phyloP scores from a whole-genome alignment of 2,329 filamentous ascomycete genomes.

The Endoconidiophora polonica region DNA sequence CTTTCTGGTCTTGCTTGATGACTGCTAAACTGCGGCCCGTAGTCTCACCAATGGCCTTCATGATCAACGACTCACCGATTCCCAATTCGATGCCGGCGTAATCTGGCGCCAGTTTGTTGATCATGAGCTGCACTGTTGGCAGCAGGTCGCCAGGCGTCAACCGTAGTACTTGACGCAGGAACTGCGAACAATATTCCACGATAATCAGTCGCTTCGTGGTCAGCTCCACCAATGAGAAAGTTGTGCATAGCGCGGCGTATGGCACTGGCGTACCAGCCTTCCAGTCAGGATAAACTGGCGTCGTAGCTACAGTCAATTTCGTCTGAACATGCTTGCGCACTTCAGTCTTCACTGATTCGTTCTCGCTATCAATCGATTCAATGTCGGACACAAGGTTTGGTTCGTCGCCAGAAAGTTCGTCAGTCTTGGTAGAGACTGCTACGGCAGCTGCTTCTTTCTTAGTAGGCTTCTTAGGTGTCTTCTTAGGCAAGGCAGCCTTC shows the following conservation, averaged over 20 bases:
- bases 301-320: conserved; percentile 46
- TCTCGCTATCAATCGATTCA: conserved; percentile 32
- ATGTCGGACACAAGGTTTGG: neutral
- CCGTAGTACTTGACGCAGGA: conserved; percentile 84
- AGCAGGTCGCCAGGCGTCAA: conserved; percentile 78
- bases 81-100: conserved; percentile 93
- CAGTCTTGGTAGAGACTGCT: neutral
- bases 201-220: conserved; percentile 86
- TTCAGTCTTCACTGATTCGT: conserved; percentile 56
- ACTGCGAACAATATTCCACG: conserved; percentile 72
- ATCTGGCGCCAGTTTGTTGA: conserved; percentile 93
- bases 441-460: conserved; percentile 2
- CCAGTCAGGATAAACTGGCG: conserved; percentile 93
- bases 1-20: conserved; percentile 90
- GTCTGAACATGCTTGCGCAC: conserved; percentile 66
- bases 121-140: conserved; percentile 83
- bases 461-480: conserved; percentile 30
- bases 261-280: conserved; percentile 74
- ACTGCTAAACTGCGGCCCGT: conserved; percentile 76
- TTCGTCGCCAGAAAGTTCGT: conserved; percentile 12
- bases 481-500: conserved; percentile 38
- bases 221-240: conserved; percentile 87
- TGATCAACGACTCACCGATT: conserved; percentile 96
- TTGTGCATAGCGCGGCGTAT: conserved; percentile 85
- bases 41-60: conserved; percentile 93